Conservation (phyloP, 768 basidiomycete genomes). For the Multifurca ochricompacta region DNA sequence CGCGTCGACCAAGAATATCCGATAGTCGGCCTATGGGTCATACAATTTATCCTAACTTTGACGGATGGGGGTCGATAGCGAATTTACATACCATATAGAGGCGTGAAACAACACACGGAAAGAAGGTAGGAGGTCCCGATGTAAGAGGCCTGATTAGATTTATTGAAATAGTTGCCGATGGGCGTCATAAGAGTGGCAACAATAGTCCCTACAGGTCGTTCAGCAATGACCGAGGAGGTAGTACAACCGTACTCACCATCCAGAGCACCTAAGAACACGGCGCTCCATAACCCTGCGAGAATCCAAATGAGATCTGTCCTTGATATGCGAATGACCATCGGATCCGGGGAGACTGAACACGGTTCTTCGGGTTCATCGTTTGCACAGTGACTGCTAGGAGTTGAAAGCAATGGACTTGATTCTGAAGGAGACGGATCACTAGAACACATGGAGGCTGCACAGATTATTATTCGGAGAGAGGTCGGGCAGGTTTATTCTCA, state of each 20-base stretch:
- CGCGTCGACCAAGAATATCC: conserved; percentile 79
- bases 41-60: conserved; percentile 5
- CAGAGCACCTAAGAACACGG: conserved; percentile 76
- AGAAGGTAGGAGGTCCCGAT: conserved; percentile 84
- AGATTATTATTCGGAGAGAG: not conserved
- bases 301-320: conserved; percentile 58
- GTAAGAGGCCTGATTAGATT: conserved; percentile 74
- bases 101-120: conserved; percentile 87
- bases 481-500: conserved; percentile 7
- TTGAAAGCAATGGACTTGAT: conserved; percentile 47
- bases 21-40: conserved; percentile 60
- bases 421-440: conserved; percentile 39
- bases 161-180: conserved; percentile 79
- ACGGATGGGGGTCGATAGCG: conserved; percentile 11
- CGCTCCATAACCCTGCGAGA: conserved; percentile 71
- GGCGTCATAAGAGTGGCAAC: conserved; percentile 80
- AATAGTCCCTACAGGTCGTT: conserved; percentile 52
- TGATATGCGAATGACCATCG: conserved; percentile 26
- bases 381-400: not conserved
- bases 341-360: not conserved
- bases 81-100: conserved; percentile 59
- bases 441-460: conserved; percentile 30
- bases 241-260: conserved; percentile 46
- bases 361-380: not conserved
- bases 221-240: not conserved